Conservation (phyloP, 2,329 filamentous ascomycete genomes). For the Cercospora brassicicola region DNA sequence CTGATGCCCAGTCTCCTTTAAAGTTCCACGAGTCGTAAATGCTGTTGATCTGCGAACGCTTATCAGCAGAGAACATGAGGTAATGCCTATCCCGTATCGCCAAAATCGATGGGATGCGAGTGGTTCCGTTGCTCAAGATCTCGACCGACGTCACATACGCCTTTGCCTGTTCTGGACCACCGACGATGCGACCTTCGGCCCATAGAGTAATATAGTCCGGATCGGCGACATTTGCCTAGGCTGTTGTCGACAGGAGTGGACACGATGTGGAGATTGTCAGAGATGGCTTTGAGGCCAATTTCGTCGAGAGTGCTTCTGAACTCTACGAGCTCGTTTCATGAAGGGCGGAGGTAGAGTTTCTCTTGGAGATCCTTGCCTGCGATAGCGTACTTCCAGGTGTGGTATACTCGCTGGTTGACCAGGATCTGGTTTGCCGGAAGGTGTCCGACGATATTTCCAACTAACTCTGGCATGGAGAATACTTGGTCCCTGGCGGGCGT, state of each 20-base stretch:
- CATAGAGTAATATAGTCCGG: no score
- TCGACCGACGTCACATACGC: no score
- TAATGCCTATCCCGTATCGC: no score
- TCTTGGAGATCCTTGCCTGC: not conserved
- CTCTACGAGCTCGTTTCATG: not conserved
- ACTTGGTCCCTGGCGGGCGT: not conserved
- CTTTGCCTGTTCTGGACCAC: no score
- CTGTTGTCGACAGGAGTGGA: not conserved
- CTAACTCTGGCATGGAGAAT: not conserved
- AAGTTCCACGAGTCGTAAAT: no score
- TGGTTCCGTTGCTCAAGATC: no score
- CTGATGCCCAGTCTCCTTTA: no score
- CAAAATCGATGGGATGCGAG: no score
- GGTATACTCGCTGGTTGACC: not conserved
- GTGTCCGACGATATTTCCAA: not conserved
- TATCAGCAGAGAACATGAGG: no score
- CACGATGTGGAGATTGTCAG: not conserved
- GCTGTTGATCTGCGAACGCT: no score
- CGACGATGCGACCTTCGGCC: no score
- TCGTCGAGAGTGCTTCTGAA: not conserved
- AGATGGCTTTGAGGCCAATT: rapidly evolving
- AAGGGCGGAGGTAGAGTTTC: not conserved
- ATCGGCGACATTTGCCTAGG: not conserved
- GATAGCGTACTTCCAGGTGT: not conserved
- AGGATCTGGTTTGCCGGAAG: not conserved